These are phyloP conservation scores for Colletotrichum sp. DNA, from an alignment of 2,329 filamentous ascomycete species.

Conservation along the genomic window DNA sequence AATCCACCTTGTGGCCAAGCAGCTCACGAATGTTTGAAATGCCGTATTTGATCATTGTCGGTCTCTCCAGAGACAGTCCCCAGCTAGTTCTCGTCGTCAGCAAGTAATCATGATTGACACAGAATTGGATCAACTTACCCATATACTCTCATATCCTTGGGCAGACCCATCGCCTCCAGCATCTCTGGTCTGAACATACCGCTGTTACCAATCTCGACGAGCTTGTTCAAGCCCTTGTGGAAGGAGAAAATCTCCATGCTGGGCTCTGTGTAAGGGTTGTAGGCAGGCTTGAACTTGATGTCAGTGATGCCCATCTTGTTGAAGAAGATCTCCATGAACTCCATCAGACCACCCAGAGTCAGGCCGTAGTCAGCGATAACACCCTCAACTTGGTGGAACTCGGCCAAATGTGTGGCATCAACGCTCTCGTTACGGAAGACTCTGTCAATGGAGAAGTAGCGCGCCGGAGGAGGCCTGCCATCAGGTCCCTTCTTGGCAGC, in stretches of 20 bases:
- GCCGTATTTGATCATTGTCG: constrained; percentile 96
- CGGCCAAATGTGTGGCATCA: constrained; percentile 93
- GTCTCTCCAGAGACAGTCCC: constrained; percentile 87
- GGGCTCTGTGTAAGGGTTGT: constrained; percentile 94
- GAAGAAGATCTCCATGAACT: constrained; percentile 95
- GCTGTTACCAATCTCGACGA: constrained; percentile 97
- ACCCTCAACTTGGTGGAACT: constrained; percentile 99
- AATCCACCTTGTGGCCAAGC: constrained; percentile 92
- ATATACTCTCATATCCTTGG: constrained; percentile 90
- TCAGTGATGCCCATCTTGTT: constrained; percentile 87
- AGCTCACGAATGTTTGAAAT: constrained; percentile 92
- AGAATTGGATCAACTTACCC: constrained; percentile 49
- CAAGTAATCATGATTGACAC: neutral
- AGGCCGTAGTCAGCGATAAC: constrained; percentile 97
- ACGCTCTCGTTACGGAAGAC: constrained; percentile 99
- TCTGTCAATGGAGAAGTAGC: constrained; percentile 97
- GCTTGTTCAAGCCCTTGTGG: constrained; percentile 86
- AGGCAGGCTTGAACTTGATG: constrained; percentile 95
- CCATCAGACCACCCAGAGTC: constrained; percentile 90
- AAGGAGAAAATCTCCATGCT: constrained; percentile 98
- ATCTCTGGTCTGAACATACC: constrained; percentile 99
- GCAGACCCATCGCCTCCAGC: constrained; percentile 92
- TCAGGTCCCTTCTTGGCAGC: constrained; percentile 80
- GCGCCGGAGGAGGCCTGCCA: constrained; percentile 69
- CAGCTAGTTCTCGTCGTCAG: neutral